Evolutionary conservation across 805 yeast genomes (phyloP).

Genomic region (Blastobotrys americana): DNA sequence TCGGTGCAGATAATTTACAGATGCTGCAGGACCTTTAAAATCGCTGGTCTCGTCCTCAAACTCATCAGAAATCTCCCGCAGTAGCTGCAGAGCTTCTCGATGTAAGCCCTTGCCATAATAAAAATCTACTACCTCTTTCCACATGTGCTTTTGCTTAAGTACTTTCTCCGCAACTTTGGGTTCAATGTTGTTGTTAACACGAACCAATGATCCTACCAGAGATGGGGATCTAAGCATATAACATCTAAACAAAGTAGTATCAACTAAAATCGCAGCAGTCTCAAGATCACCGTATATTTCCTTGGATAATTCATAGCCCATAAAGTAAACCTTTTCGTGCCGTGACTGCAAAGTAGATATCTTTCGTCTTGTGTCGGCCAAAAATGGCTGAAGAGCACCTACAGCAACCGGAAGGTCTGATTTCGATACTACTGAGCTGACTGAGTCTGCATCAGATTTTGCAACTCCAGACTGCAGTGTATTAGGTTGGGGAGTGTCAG

Average conservation of each 20-base stretch:
- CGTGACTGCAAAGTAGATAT: conserved; percentile 26
- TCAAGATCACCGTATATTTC: conserved; percentile 28
- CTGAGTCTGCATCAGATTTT: conserved; percentile 2
- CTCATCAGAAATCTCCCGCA: conserved; percentile 35
- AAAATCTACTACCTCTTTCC: conserved; percentile 70
- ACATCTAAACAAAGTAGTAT: conserved; percentile 69
- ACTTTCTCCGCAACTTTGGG: conserved; percentile 55
- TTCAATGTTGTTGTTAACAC: conserved; percentile 71
- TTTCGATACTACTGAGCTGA: background rate
- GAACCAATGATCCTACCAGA: conserved; percentile 72
- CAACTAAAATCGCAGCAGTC: conserved; percentile 44
- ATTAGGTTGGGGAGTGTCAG: no score
- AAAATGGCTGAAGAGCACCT: conserved; percentile 35
- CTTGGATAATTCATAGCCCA: conserved; percentile 22
- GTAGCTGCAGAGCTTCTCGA: conserved; percentile 55
- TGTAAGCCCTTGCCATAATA: conserved; percentile 59
- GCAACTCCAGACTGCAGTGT: no score
- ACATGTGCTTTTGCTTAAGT: conserved; percentile 37
- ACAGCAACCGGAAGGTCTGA: conserved; percentile 18
- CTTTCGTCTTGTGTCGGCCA: conserved; percentile 46
- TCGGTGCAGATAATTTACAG: conserved; percentile 18
- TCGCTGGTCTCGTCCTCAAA: conserved; percentile 22
- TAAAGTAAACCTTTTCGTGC: conserved; percentile 14
- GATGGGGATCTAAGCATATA: conserved; percentile 63
- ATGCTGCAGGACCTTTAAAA: conserved; percentile 23